Evolutionary conservation across 1,284 basidiomycete species (phyloP), one percentile per base, ranked within the genome.

Genomic region (Ustilago loliicola): DNA sequence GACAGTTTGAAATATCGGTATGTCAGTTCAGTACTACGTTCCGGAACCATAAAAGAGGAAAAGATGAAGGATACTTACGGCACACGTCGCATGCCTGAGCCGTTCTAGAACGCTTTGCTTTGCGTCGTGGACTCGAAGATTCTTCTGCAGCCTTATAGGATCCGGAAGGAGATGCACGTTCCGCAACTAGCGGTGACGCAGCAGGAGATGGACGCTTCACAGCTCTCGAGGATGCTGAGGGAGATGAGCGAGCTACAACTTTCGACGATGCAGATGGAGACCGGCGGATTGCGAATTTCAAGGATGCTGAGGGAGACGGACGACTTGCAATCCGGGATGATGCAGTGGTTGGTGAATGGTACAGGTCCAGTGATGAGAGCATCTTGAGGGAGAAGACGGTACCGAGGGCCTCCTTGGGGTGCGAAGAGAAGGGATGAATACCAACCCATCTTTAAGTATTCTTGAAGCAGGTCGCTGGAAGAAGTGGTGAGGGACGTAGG

Each of bases 81-180:
- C 73, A 76, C 29, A 61, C 45, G 27, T 76, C 73, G 58, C 73
- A 76, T 10, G 73, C 73, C 45, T 61, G 60, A 29, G 61, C 21
- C 29, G 61, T 47, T 45, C 67, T 38, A 1, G 27, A 23, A 2
- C 58, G 47, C 55, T 65, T 67, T 10, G 29, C 21, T 52, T 64
- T 71, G 6, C 3, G 13, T 7, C 25, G 29, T 13, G 52, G 52
- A 25, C 30, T 42, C 2, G 42, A 23, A 38, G 30, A 17, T 19
- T 9, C 27, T 32, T 0, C 4, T 42, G 9, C 23, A 19, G 30
- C 30, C 29, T 59, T 48, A 10, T 30, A 17, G 7, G 4, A 23
- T 0, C n/a, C n/a, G 19, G 56, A 42, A 10, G 42, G 23, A 15
- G 15, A 5, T 25, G 15, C 11, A 40, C 15, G 15, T 17, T n/a